These are phyloP conservation scores for Pyrenochaeta sp. DNA, from an alignment of 2,329 filamentous ascomycete genomes.

Conservation along the genomic window DNA sequence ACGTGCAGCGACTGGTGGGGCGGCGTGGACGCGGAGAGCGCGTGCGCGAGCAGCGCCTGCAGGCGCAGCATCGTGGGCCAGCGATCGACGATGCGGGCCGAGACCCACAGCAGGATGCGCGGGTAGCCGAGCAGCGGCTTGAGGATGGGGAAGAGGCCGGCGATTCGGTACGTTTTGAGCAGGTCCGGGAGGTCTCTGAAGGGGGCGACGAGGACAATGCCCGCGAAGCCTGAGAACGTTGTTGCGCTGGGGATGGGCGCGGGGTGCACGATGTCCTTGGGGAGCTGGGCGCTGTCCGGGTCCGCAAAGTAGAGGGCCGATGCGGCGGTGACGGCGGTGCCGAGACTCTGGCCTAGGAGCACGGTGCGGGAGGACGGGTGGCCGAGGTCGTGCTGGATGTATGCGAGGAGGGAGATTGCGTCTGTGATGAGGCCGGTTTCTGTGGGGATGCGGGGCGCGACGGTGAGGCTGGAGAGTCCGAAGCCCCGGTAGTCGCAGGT, in stretches of 20 bases:
- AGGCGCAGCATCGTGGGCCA: slow-evolving; percentile 80
- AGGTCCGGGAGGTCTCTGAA: slow-evolving; percentile 79
- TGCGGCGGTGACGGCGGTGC: slow-evolving; percentile 81
- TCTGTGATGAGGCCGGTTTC: slow-evolving; percentile 85
- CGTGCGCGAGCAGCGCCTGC: slow-evolving; percentile 57
- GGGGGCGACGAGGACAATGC: slow-evolving; percentile 78
- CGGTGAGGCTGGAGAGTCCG: slow-evolving; percentile 76
- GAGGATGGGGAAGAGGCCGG: slow-evolving; percentile 80
- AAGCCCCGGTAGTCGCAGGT: slow-evolving; percentile 92
- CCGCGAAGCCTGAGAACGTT: slow-evolving; percentile 69
- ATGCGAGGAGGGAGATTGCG: slow-evolving; percentile 75
- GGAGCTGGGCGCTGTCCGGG: slow-evolving; percentile 29
- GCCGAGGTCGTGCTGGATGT: slow-evolving; percentile 69
- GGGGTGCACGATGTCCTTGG: slow-evolving; percentile 17
- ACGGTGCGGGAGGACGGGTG: slow-evolving; percentile 77
- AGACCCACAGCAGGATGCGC: slow-evolving; percentile 66
- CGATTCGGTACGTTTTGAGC: slow-evolving; percentile 78
- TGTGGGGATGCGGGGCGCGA: slow-evolving; percentile 61
- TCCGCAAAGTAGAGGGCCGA: slow-evolving; percentile 73
- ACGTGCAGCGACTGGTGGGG: slow-evolving; percentile 45
- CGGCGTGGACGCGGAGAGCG: slow-evolving; percentile 50
- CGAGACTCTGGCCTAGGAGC: slow-evolving; percentile 84
- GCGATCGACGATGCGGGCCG: slow-evolving; percentile 73
- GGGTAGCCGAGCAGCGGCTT: slow-evolving; percentile 75
- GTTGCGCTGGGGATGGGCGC: slow-evolving; percentile 34